Evolutionary conservation across 2,329 filamentous ascomycete genomes (phyloP), one percentile per base, ranked within the genome.

Genomic region (Chalara sp.): DNA sequence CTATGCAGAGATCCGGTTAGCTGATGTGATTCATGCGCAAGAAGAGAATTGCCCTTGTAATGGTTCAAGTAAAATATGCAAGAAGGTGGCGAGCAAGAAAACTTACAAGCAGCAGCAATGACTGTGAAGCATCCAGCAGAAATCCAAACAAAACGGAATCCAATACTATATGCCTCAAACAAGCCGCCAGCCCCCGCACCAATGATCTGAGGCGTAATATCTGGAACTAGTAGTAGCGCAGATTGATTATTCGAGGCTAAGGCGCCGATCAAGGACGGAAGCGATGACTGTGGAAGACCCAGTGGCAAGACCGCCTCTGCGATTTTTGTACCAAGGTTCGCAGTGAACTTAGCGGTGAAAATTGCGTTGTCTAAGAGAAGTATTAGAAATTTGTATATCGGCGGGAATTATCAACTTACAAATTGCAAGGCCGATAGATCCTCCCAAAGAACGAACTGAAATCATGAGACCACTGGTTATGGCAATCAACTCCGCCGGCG

Each of bases 361-460:
- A 67, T 54, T 31, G 65, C 61, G 8, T 63, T 65, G 53, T 64
- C 51, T 45, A 40, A 67, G 70, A 68, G 56, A 56, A 59, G 5
- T 21, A 21, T 21, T 21, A 21, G 21, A 21, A 21, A 21, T 2
- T 21, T 21, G 21, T 21, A 21, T 21, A 21, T 21, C 3, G 21
- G 21, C 3, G 21, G 21, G 21, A 21, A 21, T 21, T 21, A 21
- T 21, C 21, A 21, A 21, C 28, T 42, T 44, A 35, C 37, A 21
- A 4, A 53, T n/a, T 28, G 55, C 56, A 5, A 69, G 39, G 5
- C 69, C 66, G 32, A 70, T 51, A 32, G 63, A 58, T 45, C 71
- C 71, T 4, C 76, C 76, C 4, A 79, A 65, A 11, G 67, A 70
- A 5, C 70, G 60, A 3, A 68, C 57, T 33, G 65, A 61, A 32